Percentiles rank a stretch among this genome's conserved stretches.
Conservation (phyloP, 257 asterid species). For the Petrea volubilis region DNA sequence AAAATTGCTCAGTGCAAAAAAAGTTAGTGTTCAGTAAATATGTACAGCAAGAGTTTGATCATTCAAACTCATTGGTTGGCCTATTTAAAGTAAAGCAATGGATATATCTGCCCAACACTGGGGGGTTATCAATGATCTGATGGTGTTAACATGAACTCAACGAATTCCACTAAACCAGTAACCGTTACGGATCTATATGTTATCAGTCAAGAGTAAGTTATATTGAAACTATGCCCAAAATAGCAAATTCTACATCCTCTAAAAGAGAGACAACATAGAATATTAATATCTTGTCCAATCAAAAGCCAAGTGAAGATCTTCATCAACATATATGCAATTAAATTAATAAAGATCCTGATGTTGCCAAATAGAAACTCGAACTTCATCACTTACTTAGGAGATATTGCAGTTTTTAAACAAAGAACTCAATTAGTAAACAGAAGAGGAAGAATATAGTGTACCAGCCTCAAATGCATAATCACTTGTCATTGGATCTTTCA, state of each 20-base stretch:
- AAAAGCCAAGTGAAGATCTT: background rate
- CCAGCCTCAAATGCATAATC: conserved; percentile 99
- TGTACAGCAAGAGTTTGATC: background rate
- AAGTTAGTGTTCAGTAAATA: background rate
- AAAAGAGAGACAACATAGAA: background rate
- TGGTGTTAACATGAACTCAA: background rate
- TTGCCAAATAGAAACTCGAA: conserved; percentile 10
- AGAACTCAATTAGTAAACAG: conserved; percentile 15
- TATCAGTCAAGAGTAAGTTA: background rate
- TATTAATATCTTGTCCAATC: background rate
- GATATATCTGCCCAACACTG: background rate
- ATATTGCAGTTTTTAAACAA: conserved; percentile 7
- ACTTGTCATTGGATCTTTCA: conserved; percentile 86
- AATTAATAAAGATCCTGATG: background rate
- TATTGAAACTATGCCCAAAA: background rate
- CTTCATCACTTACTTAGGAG: background rate
- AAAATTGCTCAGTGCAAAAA: background rate
- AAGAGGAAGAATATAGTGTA: conserved; percentile 33
- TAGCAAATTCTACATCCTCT: background rate
- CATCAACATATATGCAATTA: background rate
- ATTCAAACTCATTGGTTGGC: conserved; percentile 9
- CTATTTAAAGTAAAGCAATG: conserved; percentile 4
- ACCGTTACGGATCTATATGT: background rate
- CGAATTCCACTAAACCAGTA: conserved; percentile 6
- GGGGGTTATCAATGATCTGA: background rate